Evolutionary conservation across 1,139 yeast genomes (phyloP), one percentile per base, ranked within the genome.

Genomic region (Geotrichum siamense): DNA sequence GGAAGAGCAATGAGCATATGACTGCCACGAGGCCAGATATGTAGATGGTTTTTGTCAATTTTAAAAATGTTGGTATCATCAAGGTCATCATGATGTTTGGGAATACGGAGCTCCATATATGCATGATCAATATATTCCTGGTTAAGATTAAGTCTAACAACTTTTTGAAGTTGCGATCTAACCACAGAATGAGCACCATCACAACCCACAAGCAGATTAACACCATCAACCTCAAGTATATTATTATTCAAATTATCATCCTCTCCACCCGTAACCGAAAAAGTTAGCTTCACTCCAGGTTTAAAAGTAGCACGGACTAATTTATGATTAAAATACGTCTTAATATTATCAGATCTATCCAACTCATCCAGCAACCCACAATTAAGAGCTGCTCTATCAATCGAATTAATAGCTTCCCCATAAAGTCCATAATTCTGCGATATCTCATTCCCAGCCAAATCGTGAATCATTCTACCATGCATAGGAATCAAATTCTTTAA

Each of bases 1-100:
- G 96, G 84, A 49, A 89, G 70, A 0, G 96, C 96, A 57, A 89
- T 89, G 53, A 89, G 72, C 96, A 89, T 89, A 60, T 71, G 83
- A 47, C 82, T 71, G 48, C 79, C 77, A 40, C 96, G 71, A 3
- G 97, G 96, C 97, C 97, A 89, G 41, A 89, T 85, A 58, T 89
- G 97, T 45, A 89, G 71, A 60, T 84, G 87, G 62, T 84, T 78
- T 2, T 86, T 79, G 54, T 81, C 79, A 38, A 86, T 69, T 16
- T 67, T 62, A 54, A 76, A 81, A 31, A 58, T 53, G n/a, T 56
- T 57, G 13, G 55, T 53, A 44, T 36, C 40, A 49, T 40, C 55
- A 30, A 48, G 54, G 13, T 57, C 61, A 15, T 54, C 53, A 43
- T 13, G 60, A 54, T 9, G 69, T 69, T 29, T 37, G 0, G 87